Evolutionary conservation across 164 flowering plant species (phyloP).

Genomic region (Tinospora cordifolia): DNA sequence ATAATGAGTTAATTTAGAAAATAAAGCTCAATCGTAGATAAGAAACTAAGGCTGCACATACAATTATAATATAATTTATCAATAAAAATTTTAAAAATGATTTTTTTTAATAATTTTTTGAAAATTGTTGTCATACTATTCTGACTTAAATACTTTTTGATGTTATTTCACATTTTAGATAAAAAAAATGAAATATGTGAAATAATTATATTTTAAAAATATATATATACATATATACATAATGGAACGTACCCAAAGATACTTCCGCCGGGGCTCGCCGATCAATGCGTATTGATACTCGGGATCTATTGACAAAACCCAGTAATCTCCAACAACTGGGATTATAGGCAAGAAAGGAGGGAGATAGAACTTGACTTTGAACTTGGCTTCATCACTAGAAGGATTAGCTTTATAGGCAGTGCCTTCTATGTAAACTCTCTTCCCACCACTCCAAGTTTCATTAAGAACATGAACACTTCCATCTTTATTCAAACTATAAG

Average conservation of each 20-base stretch:
- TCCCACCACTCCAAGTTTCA: conserved; percentile 75
- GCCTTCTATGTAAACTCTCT: conserved; percentile 68
- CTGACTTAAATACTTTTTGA: no score
- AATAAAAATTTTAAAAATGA: no score
- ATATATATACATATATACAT: neutral
- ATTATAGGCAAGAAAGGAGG: conserved; percentile 88
- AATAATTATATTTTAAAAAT: no score
- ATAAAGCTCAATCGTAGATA: no score
- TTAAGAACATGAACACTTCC: conserved; percentile 76
- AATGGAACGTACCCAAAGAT: conserved; percentile 64
- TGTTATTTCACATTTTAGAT: no score
- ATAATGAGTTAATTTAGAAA: neutral
- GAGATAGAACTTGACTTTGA: conserved; percentile 83
- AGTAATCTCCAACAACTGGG: conserved; percentile 81
- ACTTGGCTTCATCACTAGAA: conserved; percentile 76
- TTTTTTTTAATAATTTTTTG: no score
- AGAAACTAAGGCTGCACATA: no score
- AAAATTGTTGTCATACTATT: no score
- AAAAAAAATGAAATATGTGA: no score
- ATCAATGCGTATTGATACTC: conserved; percentile 73
- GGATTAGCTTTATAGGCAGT: conserved; percentile 83
- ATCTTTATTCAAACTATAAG: conserved; percentile 63
- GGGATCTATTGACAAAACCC: conserved; percentile 74
- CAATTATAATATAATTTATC: no score
- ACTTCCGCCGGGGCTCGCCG: conserved; percentile 62